Evolutionary conservation across 2,329 filamentous ascomycete species (phyloP).

Genomic region (Pestalotiopsis sp.): DNA sequence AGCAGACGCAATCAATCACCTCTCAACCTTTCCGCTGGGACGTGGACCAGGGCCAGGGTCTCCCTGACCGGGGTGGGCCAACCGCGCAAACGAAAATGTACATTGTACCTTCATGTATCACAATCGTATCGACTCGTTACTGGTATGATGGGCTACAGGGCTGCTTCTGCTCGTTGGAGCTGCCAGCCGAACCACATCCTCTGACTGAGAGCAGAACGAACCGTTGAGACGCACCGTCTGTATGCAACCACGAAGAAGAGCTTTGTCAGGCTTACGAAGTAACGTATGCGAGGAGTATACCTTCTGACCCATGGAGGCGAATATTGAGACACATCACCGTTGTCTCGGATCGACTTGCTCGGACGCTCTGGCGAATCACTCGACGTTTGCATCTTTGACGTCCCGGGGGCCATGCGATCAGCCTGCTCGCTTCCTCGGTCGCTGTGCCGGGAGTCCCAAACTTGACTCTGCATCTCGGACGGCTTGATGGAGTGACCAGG

Average conservation of each 20-base stretch:
- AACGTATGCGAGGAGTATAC: neutral
- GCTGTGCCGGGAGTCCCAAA: neutral
- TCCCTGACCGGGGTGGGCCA: too few relatives aligned
- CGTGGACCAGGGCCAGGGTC: neutral
- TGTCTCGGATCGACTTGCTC: neutral
- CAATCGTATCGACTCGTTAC: neutral
- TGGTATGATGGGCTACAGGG: neutral
- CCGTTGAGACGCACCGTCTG: neutral
- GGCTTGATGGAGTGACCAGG: too few relatives aligned
- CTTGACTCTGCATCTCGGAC: too few relatives aligned
- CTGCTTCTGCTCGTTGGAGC: neutral
- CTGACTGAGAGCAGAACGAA: neutral
- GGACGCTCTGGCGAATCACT: neutral
- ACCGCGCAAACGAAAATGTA: neutral
- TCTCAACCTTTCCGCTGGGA: conserved; percentile 15
- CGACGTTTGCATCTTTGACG: neutral
- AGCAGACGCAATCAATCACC: conserved; percentile 12
- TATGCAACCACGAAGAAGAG: neutral
- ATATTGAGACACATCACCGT: neutral
- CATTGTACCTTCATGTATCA: conserved; percentile 4
- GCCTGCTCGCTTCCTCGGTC: neutral
- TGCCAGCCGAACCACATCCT: neutral
- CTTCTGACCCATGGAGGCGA: neutral
- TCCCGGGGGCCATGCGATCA: neutral
- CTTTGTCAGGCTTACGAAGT: neutral